Evolutionary conservation across 352 stramenopile genomes (phyloP), one percentile per base, ranked within the genome.

Genomic region (Pythium volutum): DNA sequence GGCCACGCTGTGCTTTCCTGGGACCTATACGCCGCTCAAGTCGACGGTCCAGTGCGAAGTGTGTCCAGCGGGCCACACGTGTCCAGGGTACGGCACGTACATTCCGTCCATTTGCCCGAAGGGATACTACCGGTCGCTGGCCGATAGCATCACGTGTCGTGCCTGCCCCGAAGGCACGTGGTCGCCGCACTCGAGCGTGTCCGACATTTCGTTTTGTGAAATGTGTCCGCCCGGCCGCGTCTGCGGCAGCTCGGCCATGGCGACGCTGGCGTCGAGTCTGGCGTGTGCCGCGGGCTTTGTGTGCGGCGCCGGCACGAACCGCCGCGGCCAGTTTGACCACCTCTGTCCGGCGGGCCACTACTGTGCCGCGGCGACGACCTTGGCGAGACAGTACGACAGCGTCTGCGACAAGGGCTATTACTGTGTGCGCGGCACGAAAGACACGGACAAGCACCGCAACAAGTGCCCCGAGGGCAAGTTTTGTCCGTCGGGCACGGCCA

Each of bases 121-220:
- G 36, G 97, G 97, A 4, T 96, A 77, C 26, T 99, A 98, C 67
- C 87, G 97, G 11, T 98, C 93, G 0, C 77, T 98, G 12, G 91
- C 93, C 4, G 96, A 99, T 66, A 97, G 87, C 22, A 89, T 98
- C 49, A 98, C 93, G 8, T 99, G 97, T 55, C 90, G 91, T 23
- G 69, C 89, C 18, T 99, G 97, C 65, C 97, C 96, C 0, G 81
- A 97, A 71, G 89, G 95, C 43, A 99, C 96, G 4, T 99, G 91
- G 88, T 97, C 88, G 26, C 81, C 86, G n/a, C 76, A 87, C 25
- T 93, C 83, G 4, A 96, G 97, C 2, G 59, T 98, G 2, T 89
- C 93, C 3, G 95, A 99, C 74, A 95, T 99, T 54, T 98, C 89
- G 10, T 75, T 95, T 18, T 99, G 97, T 57, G 83, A 98, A 61